Conservation (phyloP, 2,329 filamentous ascomycete species). For the Fusarium aywerte region DNA sequence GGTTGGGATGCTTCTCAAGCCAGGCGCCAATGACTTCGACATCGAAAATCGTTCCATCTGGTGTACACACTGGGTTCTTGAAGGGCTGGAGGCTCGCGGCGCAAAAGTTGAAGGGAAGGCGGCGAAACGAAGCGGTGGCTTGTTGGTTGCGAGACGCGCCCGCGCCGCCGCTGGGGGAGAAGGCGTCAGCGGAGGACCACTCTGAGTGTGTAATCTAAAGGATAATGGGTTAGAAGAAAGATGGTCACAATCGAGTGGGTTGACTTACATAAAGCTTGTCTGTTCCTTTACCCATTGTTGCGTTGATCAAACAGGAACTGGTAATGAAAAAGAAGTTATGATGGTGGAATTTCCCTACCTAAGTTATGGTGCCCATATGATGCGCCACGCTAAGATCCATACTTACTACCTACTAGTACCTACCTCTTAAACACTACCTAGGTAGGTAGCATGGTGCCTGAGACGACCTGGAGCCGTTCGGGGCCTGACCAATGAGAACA, state of each 20-base stretch:
- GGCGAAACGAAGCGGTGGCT: constrained; percentile 74
- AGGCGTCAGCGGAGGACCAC: constrained; percentile 92
- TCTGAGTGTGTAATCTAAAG: constrained; percentile 89
- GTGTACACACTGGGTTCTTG: constrained; percentile 91
- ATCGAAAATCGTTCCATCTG: constrained; percentile 90
- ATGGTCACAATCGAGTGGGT: background rate
- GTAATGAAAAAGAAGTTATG: constrained; percentile 9
- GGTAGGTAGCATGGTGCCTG: constrained; percentile 28
- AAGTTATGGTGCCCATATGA: constrained; percentile 9
- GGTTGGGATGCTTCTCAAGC: constrained; percentile 87
- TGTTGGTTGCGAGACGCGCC: constrained; percentile 66
- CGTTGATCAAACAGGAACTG: constrained; percentile 1
- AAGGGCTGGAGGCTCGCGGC: constrained; percentile 96
- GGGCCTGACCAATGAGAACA: constrained; percentile 20
- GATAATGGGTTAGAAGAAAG: background rate
- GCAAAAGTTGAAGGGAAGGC: constrained; percentile 98
- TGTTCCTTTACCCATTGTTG: constrained; percentile 57
- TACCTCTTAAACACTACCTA: constrained; percentile 3
- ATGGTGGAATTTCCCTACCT: constrained; percentile 17
- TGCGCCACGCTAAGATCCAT: constrained; percentile 25
- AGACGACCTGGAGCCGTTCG: constrained; percentile 28
- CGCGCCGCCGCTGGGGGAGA: constrained; percentile 80
- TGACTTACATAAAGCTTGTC: constrained; percentile 58
- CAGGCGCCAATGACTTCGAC: constrained; percentile 93
- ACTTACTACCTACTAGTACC: background rate